Evolutionary conservation across 805 yeast species (phyloP).

Genomic region (Candida anglica): DNA sequence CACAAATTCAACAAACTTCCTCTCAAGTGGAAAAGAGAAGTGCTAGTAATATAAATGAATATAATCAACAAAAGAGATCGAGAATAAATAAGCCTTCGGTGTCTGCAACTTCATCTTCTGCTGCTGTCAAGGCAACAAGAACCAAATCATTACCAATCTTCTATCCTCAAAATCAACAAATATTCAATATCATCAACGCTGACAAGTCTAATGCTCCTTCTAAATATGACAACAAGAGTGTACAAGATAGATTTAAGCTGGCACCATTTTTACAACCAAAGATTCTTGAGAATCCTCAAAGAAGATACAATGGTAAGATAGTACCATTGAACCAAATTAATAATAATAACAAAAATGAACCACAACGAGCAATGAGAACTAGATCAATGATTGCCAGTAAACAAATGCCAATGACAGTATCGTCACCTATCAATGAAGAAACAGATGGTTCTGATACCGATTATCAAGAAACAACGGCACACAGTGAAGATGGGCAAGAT

Average conservation of each 20-base stretch:
- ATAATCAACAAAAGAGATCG: constrained; percentile 7
- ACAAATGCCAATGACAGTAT: constrained; percentile 24
- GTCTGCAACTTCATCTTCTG: constrained; percentile 6
- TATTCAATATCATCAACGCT: constrained; percentile 38
- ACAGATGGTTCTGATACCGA: constrained; percentile 35
- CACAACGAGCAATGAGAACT: constrained; percentile 39
- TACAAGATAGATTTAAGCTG: constrained; percentile 43
- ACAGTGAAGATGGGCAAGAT: constrained; percentile 21
- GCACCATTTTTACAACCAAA: constrained; percentile 41
- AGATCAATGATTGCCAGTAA: constrained; percentile 34
- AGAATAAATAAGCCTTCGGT: background rate
- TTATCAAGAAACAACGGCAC: constrained; percentile 19
- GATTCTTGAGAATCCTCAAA: constrained; percentile 36
- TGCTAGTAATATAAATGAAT: constrained; percentile 2
- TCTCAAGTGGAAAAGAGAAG: background rate
- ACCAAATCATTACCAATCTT: constrained; percentile 41
- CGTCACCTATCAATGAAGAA: constrained; percentile 42
- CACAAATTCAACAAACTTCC: constrained; percentile 3
- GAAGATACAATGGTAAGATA: constrained; percentile 6
- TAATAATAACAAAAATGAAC: constrained; percentile 13
- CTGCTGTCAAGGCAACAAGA: constrained; percentile 38
- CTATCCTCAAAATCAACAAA: constrained; percentile 34
- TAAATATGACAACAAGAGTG: constrained; percentile 35
- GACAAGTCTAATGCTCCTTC: constrained; percentile 36
- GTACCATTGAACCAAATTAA: constrained; percentile 9